A percentile compares a stretch with the other conserved stretches of the same genome.
These are phyloP conservation scores for Microbotryum violaceum DNA, from an alignment of 1,284 basidiomycete genomes.

Conservation along the genomic window DNA sequence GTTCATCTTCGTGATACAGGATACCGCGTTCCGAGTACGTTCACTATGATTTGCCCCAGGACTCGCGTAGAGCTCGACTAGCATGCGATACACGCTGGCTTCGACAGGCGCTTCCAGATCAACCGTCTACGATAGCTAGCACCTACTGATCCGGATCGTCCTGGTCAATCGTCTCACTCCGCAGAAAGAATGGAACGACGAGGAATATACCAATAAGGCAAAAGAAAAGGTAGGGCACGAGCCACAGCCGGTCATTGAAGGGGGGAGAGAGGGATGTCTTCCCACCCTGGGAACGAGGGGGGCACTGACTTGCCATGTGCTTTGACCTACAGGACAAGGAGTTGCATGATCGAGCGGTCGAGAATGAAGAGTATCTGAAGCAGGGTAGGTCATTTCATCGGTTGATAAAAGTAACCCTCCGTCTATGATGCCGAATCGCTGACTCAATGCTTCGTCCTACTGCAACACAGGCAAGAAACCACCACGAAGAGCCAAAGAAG, in stretches of 20 bases:
- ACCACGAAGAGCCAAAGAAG: conserved; percentile 51
- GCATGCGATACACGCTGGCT: too few species aligned
- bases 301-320: not conserved
- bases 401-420: not conserved
- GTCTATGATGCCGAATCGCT: not conserved
- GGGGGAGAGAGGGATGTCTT: not conserved
- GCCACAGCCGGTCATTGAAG: too few species aligned
- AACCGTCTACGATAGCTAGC: too few species aligned
- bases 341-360: conserved; percentile 29
- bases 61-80: too few species aligned
- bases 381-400: conserved; percentile 21
- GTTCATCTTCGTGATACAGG: too few species aligned
- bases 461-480: conserved; percentile 12
- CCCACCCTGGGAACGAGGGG: too few species aligned
- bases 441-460: not conserved
- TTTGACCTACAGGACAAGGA: conserved; percentile 27
- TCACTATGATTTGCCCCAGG: too few species aligned
- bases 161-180: too few species aligned
- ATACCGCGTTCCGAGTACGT: too few species aligned
- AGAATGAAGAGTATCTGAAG: conserved; percentile 25
- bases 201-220: conserved; percentile 36
- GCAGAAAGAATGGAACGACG: conserved; percentile 36
- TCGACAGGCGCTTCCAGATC: too few species aligned
- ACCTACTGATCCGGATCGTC: too few species aligned
- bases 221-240: conserved; percentile 27